Conservation (phyloP, 129 eudicot species). For the Escallonia herrerae region DNA sequence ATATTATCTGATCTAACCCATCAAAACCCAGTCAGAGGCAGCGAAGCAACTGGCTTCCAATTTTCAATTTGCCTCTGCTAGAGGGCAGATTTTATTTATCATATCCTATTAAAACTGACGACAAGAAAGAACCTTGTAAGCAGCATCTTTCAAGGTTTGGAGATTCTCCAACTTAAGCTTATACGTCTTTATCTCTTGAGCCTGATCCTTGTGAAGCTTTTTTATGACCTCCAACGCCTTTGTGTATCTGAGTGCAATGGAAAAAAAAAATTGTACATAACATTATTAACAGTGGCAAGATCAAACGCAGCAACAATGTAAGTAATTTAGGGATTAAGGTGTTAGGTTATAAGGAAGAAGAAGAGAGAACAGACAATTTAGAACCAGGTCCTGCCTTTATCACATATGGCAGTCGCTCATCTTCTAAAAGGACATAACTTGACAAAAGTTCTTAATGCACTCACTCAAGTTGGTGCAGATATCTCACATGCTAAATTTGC, state of each 20-base stretch:
- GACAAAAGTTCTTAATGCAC: too few species aligned
- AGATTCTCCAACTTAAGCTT: slow-evolving; percentile 86
- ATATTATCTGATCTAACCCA: background rate
- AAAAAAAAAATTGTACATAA: slow-evolving; percentile 1
- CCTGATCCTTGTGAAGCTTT: slow-evolving; percentile 98
- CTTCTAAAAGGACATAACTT: too few species aligned
- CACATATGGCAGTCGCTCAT: too few species aligned
- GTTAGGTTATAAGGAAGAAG: too few species aligned
- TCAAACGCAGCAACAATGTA: too few species aligned
- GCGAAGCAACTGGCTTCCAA: background rate
- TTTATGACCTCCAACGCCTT: slow-evolving; percentile 95
- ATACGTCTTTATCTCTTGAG: slow-evolving; percentile 78
- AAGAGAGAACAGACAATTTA: too few species aligned
- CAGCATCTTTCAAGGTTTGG: slow-evolving; percentile 81
- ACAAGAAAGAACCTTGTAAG: slow-evolving; percentile 56
- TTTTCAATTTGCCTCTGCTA: background rate
- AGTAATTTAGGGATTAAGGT: too few species aligned
- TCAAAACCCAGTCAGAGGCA: background rate
- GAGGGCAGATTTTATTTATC: too few species aligned
- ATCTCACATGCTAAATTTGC: too few species aligned
- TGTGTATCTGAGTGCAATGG: slow-evolving; percentile 48
- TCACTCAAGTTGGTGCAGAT: too few species aligned
- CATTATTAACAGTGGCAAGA: background rate
- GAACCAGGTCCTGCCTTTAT: too few species aligned
- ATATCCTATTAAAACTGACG: background rate